Evolutionary conservation across 1,139 yeast genomes (phyloP).

Genomic region (Scheffersomyces parashehatae): DNA sequence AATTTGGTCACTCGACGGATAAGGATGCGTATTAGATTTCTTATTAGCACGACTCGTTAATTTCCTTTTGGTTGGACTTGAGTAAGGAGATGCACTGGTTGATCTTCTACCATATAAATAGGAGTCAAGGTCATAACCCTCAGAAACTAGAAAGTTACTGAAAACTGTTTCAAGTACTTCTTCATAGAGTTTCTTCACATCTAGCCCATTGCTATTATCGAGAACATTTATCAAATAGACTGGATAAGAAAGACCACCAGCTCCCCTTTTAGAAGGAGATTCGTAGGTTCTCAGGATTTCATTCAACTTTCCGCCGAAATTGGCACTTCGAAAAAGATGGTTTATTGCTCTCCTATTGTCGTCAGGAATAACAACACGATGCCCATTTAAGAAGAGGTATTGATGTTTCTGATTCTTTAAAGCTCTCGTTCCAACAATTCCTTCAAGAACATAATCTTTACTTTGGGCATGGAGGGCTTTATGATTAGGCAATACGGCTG

Average conservation of each 20-base stretch:
- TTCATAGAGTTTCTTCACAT: no score
- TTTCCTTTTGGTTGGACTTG: no score
- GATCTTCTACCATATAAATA: no score
- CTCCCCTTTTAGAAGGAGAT: neutral
- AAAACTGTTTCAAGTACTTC: neutral
- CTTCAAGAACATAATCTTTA: constrained; percentile 25
- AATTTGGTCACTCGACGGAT: no score
- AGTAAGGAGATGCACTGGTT: no score
- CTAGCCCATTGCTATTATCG: no score
- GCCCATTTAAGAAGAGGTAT: constrained; percentile 47
- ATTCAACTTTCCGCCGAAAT: no score
- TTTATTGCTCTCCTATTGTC: constrained; percentile 27
- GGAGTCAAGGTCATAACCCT: neutral
- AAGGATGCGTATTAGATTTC: no score
- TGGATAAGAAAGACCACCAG: neutral
- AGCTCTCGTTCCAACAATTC: constrained; percentile 29
- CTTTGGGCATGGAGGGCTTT: constrained; percentile 21
- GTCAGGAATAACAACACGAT: constrained; percentile 22
- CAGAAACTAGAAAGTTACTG: neutral
- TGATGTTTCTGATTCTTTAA: constrained; percentile 42
- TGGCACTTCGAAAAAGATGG: constrained; percentile 12
- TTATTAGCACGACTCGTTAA: no score
- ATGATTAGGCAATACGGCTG: constrained; percentile 11
- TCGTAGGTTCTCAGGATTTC: neutral
- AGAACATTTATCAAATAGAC: no score